Percentiles rank a stretch among this genome's conserved stretches.
Conservation (phyloP, 192 early-diverging fungal species). For the Entophlyctis luteolus region DNA sequence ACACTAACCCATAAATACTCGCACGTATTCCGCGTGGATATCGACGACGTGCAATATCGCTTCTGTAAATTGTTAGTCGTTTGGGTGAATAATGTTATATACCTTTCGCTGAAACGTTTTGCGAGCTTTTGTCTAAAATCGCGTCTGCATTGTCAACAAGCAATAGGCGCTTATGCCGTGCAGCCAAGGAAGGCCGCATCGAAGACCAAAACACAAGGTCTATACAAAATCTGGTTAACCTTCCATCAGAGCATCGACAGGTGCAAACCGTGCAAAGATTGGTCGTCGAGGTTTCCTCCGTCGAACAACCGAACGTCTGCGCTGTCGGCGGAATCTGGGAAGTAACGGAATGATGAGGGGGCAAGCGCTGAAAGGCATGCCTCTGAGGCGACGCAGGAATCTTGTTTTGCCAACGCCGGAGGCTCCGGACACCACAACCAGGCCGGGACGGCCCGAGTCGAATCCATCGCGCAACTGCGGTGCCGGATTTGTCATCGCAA, state of each 20-base stretch:
- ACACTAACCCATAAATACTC: too few species aligned
- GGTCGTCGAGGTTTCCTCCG: neutral
- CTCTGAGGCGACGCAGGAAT: too few species aligned
- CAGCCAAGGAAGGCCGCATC: too few species aligned
- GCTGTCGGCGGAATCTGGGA: too few species aligned
- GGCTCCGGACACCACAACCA: neutral
- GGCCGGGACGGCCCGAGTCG: too few species aligned
- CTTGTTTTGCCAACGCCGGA: constrained; percentile 7
- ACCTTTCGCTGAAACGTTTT: too few species aligned
- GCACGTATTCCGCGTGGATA: neutral
- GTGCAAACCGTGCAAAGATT: neutral
- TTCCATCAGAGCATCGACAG: neutral
- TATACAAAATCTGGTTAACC: too few species aligned
- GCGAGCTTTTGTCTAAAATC: neutral
- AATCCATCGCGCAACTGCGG: neutral
- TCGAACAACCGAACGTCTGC: neutral
- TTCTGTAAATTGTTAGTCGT: neutral
- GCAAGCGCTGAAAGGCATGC: too few species aligned
- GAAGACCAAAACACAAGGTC: too few species aligned
- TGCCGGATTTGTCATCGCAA: neutral
- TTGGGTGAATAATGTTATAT: too few species aligned
- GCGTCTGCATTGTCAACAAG: constrained; percentile 11
- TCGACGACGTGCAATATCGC: neutral
- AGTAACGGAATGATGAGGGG: too few species aligned
- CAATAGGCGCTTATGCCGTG: neutral